These are phyloP conservation scores for Condylostoma magnum DNA, from an alignment of 169 alveolate genomes.

Conservation along the genomic window DNA sequence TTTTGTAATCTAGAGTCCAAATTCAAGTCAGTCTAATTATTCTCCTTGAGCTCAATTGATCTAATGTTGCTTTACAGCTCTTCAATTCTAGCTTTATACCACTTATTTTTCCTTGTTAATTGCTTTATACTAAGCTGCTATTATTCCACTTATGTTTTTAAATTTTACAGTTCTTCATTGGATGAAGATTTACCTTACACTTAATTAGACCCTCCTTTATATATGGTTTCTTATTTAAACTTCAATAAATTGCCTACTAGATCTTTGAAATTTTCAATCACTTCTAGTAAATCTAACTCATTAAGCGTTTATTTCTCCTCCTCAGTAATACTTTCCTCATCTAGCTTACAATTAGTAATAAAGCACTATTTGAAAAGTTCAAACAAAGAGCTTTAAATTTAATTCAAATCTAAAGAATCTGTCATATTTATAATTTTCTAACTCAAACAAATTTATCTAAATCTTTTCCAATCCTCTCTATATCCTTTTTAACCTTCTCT, in stretches of 20 bases:
- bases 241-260: background rate
- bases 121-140: too few species aligned
- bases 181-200: too few species aligned
- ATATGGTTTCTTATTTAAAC: background rate
- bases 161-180: too few species aligned
- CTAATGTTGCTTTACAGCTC: too few species aligned
- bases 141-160: too few species aligned
- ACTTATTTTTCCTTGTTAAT: too few species aligned
- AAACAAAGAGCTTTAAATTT: background rate
- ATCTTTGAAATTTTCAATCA: conserved; percentile 16
- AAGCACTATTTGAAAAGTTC: too few species aligned
- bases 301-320: conserved; percentile 8
- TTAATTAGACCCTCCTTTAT: too few species aligned
- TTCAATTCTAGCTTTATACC: too few species aligned
- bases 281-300: background rate
- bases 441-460: conserved; percentile 32
- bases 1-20: too few species aligned
- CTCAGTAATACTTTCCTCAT: background rate
- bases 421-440: background rate
- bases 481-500: conserved; percentile 91
- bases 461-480: conserved; percentile 66
- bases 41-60: too few species aligned
- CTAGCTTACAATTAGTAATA: conserved; percentile 7
- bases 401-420: conserved; percentile 14
- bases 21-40: too few species aligned